Conservation (phyloP, 108 stramenopile species). For the Nitzschia inconspicua region DNA sequence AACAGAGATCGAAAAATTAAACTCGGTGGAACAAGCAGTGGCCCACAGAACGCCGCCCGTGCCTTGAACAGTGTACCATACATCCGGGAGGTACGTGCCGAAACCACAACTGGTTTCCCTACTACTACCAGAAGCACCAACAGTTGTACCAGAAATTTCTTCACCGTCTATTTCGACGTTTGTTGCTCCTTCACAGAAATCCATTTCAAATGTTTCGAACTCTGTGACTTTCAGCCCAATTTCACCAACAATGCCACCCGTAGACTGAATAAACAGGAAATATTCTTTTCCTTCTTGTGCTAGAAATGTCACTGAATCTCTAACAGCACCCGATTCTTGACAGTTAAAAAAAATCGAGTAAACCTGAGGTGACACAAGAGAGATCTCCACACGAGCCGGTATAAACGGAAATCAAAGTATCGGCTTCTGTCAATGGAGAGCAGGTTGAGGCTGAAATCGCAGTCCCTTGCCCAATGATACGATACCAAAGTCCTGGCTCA, state of each 20-base stretch:
- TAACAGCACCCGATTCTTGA: neutral
- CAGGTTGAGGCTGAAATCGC: slow-evolving; percentile 12
- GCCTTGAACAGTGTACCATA: slow-evolving; percentile 8
- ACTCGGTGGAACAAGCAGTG: neutral
- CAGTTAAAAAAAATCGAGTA: neutral
- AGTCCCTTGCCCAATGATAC: slow-evolving; percentile 3
- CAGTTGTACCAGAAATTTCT: neutral
- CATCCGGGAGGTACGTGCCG: neutral
- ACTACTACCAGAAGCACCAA: neutral
- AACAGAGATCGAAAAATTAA: neutral
- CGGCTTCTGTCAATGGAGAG: neutral
- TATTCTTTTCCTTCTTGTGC: slow-evolving; percentile 8
- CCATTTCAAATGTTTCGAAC: slow-evolving; percentile 1
- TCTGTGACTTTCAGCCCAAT: neutral
- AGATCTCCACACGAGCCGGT: slow-evolving; percentile 4
- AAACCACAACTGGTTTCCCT: neutral
- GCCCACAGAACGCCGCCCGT: neutral
- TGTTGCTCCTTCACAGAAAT: neutral
- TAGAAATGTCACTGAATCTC: neutral
- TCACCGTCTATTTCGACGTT: neutral
- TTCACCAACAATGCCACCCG: neutral
- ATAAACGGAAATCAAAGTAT: neutral
- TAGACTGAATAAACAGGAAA: neutral
- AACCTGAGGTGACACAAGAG: neutral
- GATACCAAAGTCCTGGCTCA: slow-evolving; percentile 7